Percentiles rank a stretch among this genome's conserved stretches.
Evolutionary conservation across 2,329 filamentous ascomycete species (phyloP).

Genomic region (Trichoderma sp.): DNA sequence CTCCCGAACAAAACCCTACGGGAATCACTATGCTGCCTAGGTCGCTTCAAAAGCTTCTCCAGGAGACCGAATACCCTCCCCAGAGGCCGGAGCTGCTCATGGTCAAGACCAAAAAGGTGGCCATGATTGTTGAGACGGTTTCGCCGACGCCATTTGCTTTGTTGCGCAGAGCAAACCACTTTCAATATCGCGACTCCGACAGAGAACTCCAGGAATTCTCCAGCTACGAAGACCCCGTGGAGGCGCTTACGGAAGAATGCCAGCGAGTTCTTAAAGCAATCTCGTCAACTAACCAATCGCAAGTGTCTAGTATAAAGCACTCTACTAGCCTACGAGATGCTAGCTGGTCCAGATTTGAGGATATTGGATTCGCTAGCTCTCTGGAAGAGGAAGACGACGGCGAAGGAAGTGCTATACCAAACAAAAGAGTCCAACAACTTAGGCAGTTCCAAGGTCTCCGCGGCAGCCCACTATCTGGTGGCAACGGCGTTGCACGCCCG

Average conservation of each 20-base stretch:
- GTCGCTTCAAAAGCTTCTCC: constrained; percentile 85
- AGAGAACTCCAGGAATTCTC: constrained; percentile 81
- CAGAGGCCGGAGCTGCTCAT: constrained; percentile 75
- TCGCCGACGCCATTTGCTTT: constrained; percentile 93
- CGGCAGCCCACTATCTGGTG: constrained; percentile 66
- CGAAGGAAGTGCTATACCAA: constrained; percentile 51
- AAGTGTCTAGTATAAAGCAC: constrained; percentile 68
- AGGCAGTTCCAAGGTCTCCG: constrained; percentile 53
- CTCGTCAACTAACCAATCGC: constrained; percentile 83
- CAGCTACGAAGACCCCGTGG: constrained; percentile 84
- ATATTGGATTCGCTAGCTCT: constrained; percentile 82
- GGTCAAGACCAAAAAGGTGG: constrained; percentile 79
- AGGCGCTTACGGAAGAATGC: constrained; percentile 90
- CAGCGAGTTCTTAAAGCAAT: constrained; percentile 86
- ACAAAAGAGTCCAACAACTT: constrained; percentile 40
- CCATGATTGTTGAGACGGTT: constrained; percentile 95
- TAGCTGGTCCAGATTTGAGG: constrained; percentile 96
- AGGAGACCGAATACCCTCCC: constrained; percentile 93
- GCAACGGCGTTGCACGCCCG: constrained; percentile 69
- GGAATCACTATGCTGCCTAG: constrained; percentile 85
- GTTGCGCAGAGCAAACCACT: constrained; percentile 86
- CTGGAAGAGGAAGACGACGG: constrained; percentile 72
- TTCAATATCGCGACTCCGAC: constrained; percentile 91
- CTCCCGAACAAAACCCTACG: constrained; percentile 74
- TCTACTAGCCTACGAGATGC: constrained; percentile 77